Evolutionary conservation across 2,329 filamentous ascomycete species (phyloP).

Genomic region (Claviceps sp.): DNA sequence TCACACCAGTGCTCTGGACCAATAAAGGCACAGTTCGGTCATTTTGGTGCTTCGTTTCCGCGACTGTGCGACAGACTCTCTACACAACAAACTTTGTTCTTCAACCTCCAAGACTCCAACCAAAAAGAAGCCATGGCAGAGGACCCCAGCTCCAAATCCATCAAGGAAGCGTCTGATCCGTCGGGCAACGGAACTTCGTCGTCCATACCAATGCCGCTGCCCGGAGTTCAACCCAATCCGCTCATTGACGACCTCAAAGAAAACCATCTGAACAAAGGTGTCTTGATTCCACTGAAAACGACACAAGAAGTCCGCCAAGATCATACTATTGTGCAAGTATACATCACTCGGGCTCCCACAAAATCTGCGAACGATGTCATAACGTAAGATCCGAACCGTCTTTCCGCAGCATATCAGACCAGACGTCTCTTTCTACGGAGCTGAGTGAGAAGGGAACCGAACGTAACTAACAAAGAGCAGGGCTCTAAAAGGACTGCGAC

Average conservation of each 20-base stretch:
- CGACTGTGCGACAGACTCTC: neutral
- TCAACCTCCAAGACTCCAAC: neutral
- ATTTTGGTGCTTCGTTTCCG: neutral
- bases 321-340: slow-evolving; percentile 46
- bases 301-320: slow-evolving; percentile 48
- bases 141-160: neutral
- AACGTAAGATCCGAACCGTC: slow-evolving; percentile 35
- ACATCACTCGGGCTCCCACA: slow-evolving; percentile 58
- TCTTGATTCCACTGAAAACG: slow-evolving; percentile 50
- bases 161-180: neutral
- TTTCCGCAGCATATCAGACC: too few relatives aligned
- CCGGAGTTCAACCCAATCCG: slow-evolving; percentile 19
- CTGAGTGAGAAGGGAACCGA: neutral
- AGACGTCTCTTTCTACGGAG: neutral
- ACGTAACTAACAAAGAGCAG: slow-evolving; percentile 21
- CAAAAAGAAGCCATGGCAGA: slow-evolving; percentile 3
- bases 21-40: neutral
- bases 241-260: slow-evolving; percentile 23
- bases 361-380: slow-evolving; percentile 60
- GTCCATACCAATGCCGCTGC: neutral
- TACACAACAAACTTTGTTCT: neutral
- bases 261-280: slow-evolving; percentile 27
- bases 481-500: slow-evolving; percentile 40
- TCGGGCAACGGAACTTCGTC: neutral
- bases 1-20: neutral